Conservation (phyloP, 352 stramenopile species). For the Globisporangium rhizosaccharum region DNA sequence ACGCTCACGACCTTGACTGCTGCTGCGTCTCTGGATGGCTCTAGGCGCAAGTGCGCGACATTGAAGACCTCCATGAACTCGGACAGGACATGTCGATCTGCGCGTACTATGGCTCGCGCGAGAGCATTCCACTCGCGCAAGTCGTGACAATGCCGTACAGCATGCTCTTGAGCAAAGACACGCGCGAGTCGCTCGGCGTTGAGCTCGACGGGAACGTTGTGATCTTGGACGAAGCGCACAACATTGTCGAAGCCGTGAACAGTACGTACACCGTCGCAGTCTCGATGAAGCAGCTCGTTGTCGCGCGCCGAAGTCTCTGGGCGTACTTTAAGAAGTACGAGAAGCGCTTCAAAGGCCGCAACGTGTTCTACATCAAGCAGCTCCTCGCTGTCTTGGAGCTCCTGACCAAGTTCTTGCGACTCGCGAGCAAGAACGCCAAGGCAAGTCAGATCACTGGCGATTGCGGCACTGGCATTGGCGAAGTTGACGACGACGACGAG, state of each 20-base stretch:
- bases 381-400: conserved; percentile 70
- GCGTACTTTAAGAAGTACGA: conserved; percentile 87
- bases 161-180: conserved; percentile 89
- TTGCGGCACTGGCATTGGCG: neutral
- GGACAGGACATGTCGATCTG: conserved; percentile 91
- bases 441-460: neutral
- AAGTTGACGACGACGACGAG: conserved; percentile 19
- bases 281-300: conserved; percentile 67
- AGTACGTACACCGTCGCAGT: conserved; percentile 83
- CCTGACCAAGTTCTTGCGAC: conserved; percentile 73
- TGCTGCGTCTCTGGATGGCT: neutral
- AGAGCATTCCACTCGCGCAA: conserved; percentile 88
- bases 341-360: conserved; percentile 81
- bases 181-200: conserved; percentile 87
- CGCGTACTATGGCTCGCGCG: conserved; percentile 95
- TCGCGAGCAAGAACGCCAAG: conserved; percentile 28
- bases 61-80: conserved; percentile 94
- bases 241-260: conserved; percentile 96
- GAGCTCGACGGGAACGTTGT: conserved; percentile 89
- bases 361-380: conserved; percentile 89
- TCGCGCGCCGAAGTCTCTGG: conserved; percentile 72
- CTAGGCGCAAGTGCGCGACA: conserved; percentile 87
- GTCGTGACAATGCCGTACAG: conserved; percentile 91
- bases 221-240: conserved; percentile 99
- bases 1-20: neutral